These are phyloP conservation scores for Ailanthus altissimus DNA, from an alignment of 345 rosid genomes.

Conservation along the genomic window DNA sequence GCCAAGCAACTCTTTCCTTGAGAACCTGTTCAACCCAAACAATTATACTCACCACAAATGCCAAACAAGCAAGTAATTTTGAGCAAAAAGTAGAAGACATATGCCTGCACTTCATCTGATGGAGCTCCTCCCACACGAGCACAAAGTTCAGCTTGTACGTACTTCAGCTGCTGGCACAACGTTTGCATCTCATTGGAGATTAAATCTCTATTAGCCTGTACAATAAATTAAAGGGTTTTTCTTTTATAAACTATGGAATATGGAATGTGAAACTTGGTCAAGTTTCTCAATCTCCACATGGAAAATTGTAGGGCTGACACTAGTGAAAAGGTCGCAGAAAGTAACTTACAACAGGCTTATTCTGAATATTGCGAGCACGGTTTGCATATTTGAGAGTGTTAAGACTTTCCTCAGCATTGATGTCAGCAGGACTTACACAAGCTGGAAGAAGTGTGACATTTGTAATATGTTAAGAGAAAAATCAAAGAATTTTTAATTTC, in stretches of 20 bases:
- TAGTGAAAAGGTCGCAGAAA: neutral
- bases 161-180: constrained; percentile 69
- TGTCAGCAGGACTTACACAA: constrained; percentile 84
- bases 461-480: constrained; percentile 4
- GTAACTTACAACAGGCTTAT: constrained; percentile 75
- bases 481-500: constrained; percentile 5
- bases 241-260: neutral
- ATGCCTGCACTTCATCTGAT: constrained; percentile 60
- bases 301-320: neutral
- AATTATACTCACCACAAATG: neutral
- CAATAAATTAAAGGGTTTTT: constrained; percentile 11
- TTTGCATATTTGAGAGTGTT: constrained; percentile 83
- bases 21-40: constrained; percentile 44
- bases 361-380: constrained; percentile 86
- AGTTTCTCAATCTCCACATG: neutral
- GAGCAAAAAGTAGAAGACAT: constrained; percentile 17
- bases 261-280: neutral
- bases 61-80: constrained; percentile 15
- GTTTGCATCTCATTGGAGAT: constrained; percentile 68
- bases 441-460: constrained; percentile 44
- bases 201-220: constrained; percentile 72
- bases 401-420: constrained; percentile 79
- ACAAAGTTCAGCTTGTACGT: constrained; percentile 67
- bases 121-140: constrained; percentile 51
- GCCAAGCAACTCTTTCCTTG: constrained; percentile 62